phyloP scores from a whole-genome alignment of 2,329 filamentous ascomycete species.

The Curvularia hawaiiensis region DNA sequence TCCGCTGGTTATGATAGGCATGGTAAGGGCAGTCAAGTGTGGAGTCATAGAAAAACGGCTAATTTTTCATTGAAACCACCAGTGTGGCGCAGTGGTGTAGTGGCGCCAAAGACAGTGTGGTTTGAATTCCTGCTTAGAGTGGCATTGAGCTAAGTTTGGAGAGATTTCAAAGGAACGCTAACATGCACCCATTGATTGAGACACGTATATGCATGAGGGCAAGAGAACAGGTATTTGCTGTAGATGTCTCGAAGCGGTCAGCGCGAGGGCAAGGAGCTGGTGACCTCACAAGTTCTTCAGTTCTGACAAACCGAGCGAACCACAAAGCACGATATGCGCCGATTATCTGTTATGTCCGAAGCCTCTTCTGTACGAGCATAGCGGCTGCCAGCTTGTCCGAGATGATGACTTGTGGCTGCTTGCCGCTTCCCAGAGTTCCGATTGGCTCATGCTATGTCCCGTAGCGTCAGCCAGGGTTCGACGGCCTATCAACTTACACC shows the following conservation, averaged over 20 bases:
- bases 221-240: background rate
- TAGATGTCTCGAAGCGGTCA: background rate
- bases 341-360: conserved; percentile 15
- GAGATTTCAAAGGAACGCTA: background rate
- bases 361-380: conserved; percentile 11
- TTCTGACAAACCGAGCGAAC: conserved; percentile 11
- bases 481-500: conserved; percentile 13
- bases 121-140: background rate
- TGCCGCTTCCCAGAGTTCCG: conserved; percentile 36
- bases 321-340: conserved; percentile 20
- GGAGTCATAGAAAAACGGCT: conserved; percentile 4
- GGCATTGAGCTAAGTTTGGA: background rate
- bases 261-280: conserved; percentile 1
- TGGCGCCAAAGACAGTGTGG: conserved; percentile 11
- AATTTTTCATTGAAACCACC: conserved; percentile 10
- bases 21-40: conserved; percentile 4
- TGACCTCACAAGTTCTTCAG: conserved; percentile 3
- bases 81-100: conserved; percentile 17
- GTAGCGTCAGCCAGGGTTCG: conserved; percentile 12
- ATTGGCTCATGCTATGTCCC: conserved; percentile 27
- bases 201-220: background rate
- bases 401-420: conserved; percentile 19
- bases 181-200: background rate
- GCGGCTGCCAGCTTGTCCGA: conserved; percentile 26
- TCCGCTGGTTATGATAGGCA: conserved; percentile 4